phyloP scores from a whole-genome alignment of 176 grass and related monocot genomes.

The Bothriochloa decipiens region DNA sequence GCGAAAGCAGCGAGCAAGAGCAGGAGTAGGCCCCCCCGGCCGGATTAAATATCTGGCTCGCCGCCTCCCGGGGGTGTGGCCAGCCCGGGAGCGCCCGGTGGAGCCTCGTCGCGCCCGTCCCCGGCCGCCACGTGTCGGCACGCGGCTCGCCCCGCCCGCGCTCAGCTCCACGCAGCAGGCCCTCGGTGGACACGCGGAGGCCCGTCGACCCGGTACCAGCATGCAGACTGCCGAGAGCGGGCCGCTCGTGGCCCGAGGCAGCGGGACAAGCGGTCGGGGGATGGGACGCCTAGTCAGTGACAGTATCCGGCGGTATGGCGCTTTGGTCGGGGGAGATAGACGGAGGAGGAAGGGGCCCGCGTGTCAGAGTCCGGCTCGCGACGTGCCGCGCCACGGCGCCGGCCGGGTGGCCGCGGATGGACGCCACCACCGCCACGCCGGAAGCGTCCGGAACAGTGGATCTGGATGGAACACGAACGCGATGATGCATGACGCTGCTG shows the following conservation, averaged over 20 bases:
- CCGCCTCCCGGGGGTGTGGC: not conserved
- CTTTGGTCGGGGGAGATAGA: not conserved
- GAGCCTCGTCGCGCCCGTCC: conserved; percentile 30
- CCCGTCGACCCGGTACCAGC: conserved; percentile 30
- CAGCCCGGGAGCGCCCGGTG: not conserved
- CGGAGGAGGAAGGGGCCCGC: not conserved
- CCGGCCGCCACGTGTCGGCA: conserved; percentile 25
- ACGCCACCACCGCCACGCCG: not conserved
- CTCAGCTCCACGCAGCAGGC: conserved; percentile 47
- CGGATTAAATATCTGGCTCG: conserved; percentile 5
- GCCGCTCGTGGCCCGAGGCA: not conserved
- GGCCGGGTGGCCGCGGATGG: not conserved
- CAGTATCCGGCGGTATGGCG: no score
- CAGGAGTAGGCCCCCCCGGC: not conserved
- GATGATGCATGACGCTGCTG: not conserved
- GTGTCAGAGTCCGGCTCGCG: not conserved
- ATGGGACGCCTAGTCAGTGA: not conserved
- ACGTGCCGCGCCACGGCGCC: not conserved
- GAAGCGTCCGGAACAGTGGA: conserved; percentile 21
- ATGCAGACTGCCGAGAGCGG: conserved; percentile 34
- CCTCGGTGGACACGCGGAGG: conserved; percentile 43
- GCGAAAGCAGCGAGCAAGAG: not conserved
- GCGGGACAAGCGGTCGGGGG: fast-evolving
- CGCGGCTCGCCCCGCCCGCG: not conserved
- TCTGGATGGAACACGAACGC: not conserved